phyloP scores from a whole-genome alignment of 1,139 yeast species.

The Casaregolazyma lundiana region DNA sequence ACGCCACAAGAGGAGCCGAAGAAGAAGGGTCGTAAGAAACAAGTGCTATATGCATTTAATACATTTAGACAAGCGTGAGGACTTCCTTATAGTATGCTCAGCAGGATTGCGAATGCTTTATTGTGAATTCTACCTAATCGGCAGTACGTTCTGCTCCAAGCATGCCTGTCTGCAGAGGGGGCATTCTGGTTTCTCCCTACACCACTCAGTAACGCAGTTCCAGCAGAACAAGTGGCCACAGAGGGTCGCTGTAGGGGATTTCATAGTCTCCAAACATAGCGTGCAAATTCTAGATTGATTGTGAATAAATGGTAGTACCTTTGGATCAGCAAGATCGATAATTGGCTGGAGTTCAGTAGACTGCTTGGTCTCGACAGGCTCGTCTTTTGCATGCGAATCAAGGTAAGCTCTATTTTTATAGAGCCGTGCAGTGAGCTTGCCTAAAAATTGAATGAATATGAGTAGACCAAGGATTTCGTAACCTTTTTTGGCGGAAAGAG shows the following conservation, averaged over 20 bases:
- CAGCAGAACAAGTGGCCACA: conserved; percentile 96
- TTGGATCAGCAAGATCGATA: conserved; percentile 55
- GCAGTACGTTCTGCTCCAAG: conserved; percentile 68
- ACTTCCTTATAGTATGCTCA: neutral
- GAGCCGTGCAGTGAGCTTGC: conserved; percentile 7
- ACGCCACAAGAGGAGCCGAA: conserved; percentile 11
- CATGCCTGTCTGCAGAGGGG: conserved; percentile 83
- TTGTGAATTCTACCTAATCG: conserved; percentile 43
- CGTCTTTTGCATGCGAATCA: neutral
- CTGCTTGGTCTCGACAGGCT: neutral
- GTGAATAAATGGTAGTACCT: conserved; percentile 63
- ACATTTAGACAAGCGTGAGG: conserved; percentile 7
- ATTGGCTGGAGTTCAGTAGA: conserved; percentile 2
- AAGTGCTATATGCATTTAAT: conserved; percentile 23
- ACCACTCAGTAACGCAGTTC: conserved; percentile 88
- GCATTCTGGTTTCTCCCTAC: conserved; percentile 79
- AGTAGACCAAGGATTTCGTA: conserved; percentile 76
- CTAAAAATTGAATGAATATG: conserved; percentile 53
- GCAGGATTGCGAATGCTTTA: neutral
- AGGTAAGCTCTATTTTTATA: neutral
- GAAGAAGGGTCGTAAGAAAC: conserved; percentile 26
- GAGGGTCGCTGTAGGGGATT: conserved; percentile 75
- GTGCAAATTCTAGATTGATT: conserved; percentile 70
- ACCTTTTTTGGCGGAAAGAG: conserved; percentile 43
- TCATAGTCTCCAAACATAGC: conserved; percentile 76